Base-by-base conservation (phyloP, 192 early-diverging fungal species). In the Globomyces pollinis-pini region DNA sequence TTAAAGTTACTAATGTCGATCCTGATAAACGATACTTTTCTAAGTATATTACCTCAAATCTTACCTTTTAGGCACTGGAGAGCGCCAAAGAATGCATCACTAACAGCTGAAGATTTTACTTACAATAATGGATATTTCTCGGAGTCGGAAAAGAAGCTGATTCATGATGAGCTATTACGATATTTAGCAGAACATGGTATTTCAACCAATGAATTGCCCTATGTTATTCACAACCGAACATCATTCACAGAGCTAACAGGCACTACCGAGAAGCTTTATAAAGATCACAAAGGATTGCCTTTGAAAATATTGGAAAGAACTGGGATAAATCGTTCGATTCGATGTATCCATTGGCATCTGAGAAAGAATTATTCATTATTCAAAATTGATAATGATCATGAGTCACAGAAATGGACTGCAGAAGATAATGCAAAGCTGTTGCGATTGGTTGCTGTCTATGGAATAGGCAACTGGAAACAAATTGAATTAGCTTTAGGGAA, bases 391-490 rank as follows among this genome's bases (percentile, higher is more conserved):
- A 38, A 54, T 18, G 38, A 12, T 12, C 38, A n/a, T 13, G 38
- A 39, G 38, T 12, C 38, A 39, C 34, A 54, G 29, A 36, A 41
- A 54, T 54, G 52, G 52, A 34, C 30, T 4, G 7, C 34, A 24
- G 35, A 54, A 31, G 52, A 54, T 24, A 31, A 54, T 1, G 35
- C 29, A 23, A 5, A 34, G 30, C 18, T 54, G n/a, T 23, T 26
- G 30, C 18, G 33, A 38, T 41, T 54, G 21, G 38, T 54, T 18
- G 38, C 34, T 21, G n/a, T 54, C 33, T 31, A 38, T 23, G 52
- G 52, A 12, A 35, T 39, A 13, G 38, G 52, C 2, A 54, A 54
- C 9, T 54, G 52, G 52, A 54, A 18, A 5, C 29, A 54, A 41
- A 54, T 54, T 9, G 52, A 54, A 24, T 31, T 32, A 31, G 52